phyloP scores from a whole-genome alignment of 192 early-diverging fungal species.

The Coemansia aciculifera region DNA sequence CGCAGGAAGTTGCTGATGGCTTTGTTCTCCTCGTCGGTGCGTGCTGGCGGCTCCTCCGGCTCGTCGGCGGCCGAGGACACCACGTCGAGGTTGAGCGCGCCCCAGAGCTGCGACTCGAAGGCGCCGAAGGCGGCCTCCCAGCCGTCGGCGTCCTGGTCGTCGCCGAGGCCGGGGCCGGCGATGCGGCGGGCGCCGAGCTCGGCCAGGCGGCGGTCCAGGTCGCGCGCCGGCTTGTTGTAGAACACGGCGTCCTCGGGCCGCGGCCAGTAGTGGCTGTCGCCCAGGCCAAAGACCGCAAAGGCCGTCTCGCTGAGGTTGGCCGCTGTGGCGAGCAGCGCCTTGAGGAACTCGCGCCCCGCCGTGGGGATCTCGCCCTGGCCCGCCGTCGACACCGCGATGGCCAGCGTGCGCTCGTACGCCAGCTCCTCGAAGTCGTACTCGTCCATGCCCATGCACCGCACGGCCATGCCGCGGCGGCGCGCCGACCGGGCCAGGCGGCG shows the following conservation, averaged over 20 bases:
- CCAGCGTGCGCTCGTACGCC: constrained; percentile 72
- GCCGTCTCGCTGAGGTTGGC: constrained; percentile 67
- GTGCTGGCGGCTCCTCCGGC: constrained; percentile 55
- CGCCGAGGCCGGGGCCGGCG: constrained; percentile 64
- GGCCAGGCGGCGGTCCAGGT: constrained; percentile 77
- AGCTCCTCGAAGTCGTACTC: constrained; percentile 80
- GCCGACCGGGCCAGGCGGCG: constrained; percentile 82
- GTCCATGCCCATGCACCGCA: constrained; percentile 79
- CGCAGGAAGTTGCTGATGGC: constrained; percentile 88
- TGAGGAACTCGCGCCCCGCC: constrained; percentile 88
- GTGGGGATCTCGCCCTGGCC: constrained; percentile 97
- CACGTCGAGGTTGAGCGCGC: constrained; percentile 72
- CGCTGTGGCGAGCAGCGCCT: constrained; percentile 58
- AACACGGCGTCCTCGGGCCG: constrained; percentile 84
- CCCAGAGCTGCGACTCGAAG: constrained; percentile 85
- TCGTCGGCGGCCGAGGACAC: constrained; percentile 60
- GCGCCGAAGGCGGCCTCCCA: constrained; percentile 76
- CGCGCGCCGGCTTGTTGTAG: constrained; percentile 89
- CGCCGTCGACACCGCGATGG: constrained; percentile 80
- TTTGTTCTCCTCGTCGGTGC: constrained; percentile 92
- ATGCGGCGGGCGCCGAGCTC: constrained; percentile 73
- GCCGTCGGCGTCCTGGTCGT: constrained; percentile 94
- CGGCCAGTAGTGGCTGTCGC: constrained; percentile 97
- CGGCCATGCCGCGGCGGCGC: constrained; percentile 80
- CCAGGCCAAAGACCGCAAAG: constrained; percentile 85